A percentile compares a stretch with the other conserved stretches of the same genome.
phyloP scores from a whole-genome alignment of 2,329 filamentous ascomycete genomes.

The Stemphylium lycopersici region DNA sequence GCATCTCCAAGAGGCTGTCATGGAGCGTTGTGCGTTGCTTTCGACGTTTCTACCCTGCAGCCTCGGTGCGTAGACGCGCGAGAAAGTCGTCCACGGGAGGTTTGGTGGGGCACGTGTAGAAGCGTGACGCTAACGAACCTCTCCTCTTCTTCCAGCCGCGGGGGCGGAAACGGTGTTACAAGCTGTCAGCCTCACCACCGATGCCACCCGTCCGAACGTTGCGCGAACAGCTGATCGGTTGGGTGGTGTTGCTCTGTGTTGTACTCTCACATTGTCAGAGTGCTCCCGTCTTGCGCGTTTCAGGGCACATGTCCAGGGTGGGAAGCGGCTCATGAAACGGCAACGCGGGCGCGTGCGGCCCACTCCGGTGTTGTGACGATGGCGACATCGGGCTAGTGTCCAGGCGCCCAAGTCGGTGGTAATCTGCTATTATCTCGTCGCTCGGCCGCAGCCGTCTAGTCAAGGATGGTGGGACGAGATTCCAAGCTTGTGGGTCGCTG shows the following conservation, averaged over 20 bases:
- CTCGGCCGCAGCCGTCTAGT: too few relatives aligned
- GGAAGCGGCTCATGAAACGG: slow-evolving; percentile 30
- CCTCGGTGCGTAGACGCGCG: slow-evolving; percentile 1
- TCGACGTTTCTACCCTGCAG: slow-evolving; percentile 4
- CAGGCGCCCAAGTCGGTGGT: too few relatives aligned
- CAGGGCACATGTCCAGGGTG: slow-evolving; percentile 4
- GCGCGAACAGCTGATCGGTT: slow-evolving; percentile 1
- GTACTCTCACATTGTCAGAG: background rate
- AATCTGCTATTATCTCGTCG: too few relatives aligned
- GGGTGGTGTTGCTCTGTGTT: slow-evolving; percentile 9
- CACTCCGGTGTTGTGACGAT: slow-evolving; percentile 14
- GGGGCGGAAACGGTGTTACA: slow-evolving; percentile 3
- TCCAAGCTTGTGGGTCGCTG: background rate
- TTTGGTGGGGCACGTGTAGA: slow-evolving; percentile 13
- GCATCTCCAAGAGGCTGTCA: slow-evolving; percentile 3
- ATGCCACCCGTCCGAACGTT: background rate
- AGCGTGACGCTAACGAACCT: slow-evolving; percentile 7
- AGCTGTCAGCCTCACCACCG: slow-evolving; percentile 11
- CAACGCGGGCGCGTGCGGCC: slow-evolving; percentile 11
- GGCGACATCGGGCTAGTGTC: slow-evolving; percentile 20
- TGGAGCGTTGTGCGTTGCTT: slow-evolving; percentile 6
- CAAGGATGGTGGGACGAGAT: too few relatives aligned
- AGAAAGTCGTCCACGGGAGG: slow-evolving; percentile 7
- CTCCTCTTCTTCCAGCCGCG: slow-evolving; percentile 6
- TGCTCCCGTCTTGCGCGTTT: slow-evolving; percentile 9